phyloP scores from a whole-genome alignment of 169 alveolate genomes.

The Eimeria brunetti region DNA sequence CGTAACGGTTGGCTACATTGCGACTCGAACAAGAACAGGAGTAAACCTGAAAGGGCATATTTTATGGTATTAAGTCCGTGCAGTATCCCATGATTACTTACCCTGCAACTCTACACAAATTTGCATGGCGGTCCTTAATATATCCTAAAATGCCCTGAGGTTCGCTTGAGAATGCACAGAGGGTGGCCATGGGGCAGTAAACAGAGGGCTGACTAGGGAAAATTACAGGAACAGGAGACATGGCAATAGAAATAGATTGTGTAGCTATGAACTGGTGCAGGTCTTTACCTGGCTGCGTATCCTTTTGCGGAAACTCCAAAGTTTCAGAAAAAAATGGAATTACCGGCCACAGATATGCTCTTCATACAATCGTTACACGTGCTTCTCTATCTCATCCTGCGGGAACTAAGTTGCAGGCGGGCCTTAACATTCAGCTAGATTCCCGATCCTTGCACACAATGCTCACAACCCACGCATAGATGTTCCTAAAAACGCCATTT shows the following conservation, averaged over 20 bases:
- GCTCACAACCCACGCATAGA: too few species aligned
- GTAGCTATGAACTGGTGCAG: background rate
- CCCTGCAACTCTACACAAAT: background rate
- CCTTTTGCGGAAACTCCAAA: background rate
- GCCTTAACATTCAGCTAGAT: too few species aligned
- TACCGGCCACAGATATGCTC: too few species aligned
- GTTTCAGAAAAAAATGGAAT: too few species aligned
- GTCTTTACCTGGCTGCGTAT: background rate
- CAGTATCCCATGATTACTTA: too few species aligned
- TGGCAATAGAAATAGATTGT: background rate
- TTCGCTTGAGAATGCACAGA: background rate
- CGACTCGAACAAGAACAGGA: background rate
- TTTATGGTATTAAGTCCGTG: too few species aligned
- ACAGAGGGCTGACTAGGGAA: background rate
- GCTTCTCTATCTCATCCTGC: too few species aligned
- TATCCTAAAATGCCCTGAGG: background rate
- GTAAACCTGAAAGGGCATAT: background rate
- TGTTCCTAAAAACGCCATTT: background rate
- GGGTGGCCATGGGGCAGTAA: background rate
- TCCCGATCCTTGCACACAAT: too few species aligned
- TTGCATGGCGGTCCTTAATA: background rate
- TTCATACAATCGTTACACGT: too few species aligned
- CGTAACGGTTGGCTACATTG: background rate
- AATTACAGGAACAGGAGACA: background rate
- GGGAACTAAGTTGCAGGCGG: too few species aligned